Conservation (phyloP, 2,329 filamentous ascomycete species). For the Aspergillus spinulosporus region DNA sequence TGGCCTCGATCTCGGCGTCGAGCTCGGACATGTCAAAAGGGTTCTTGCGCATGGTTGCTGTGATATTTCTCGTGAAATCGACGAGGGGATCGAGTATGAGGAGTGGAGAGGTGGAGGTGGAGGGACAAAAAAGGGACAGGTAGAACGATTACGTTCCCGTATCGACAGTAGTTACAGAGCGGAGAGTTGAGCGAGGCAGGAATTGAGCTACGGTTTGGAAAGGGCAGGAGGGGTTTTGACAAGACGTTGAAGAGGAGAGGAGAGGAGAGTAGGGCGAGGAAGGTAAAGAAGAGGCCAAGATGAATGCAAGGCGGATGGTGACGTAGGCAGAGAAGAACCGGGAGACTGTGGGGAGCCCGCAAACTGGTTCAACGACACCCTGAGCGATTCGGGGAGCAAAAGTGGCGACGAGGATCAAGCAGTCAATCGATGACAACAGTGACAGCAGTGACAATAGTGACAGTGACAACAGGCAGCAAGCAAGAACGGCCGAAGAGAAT, state of each 20-base stretch:
- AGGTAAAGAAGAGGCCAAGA: conserved; percentile 20
- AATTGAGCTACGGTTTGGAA: conserved; percentile 13
- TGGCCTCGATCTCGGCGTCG: conserved; percentile 22
- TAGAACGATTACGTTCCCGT: conserved; percentile 22
- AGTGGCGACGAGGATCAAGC: background rate
- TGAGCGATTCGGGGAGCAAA: background rate
- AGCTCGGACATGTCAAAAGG: conserved; percentile 36
- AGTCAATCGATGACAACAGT: background rate
- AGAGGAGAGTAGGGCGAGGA: conserved; percentile 16
- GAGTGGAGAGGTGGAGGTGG: background rate
- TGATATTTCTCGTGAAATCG: conserved; percentile 5
- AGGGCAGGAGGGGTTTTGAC: conserved; percentile 5
- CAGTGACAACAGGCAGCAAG: background rate
- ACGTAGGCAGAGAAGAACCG: conserved; percentile 4
- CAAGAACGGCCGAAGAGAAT: background rate
- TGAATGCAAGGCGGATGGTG: conserved; percentile 9
- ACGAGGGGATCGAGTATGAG: background rate
- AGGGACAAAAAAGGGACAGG: conserved; percentile 6
- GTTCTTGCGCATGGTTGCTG: conserved; percentile 24
- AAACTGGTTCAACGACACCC: background rate
- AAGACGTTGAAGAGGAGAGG: conserved; percentile 1
- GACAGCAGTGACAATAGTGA: background rate
- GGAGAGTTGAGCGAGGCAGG: conserved; percentile 9
- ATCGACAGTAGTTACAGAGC: conserved; percentile 18
- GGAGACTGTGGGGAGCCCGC: conserved; percentile 7